phyloP scores from a whole-genome alignment of 805 yeast genomes.

The Candida sanyiensis region DNA sequence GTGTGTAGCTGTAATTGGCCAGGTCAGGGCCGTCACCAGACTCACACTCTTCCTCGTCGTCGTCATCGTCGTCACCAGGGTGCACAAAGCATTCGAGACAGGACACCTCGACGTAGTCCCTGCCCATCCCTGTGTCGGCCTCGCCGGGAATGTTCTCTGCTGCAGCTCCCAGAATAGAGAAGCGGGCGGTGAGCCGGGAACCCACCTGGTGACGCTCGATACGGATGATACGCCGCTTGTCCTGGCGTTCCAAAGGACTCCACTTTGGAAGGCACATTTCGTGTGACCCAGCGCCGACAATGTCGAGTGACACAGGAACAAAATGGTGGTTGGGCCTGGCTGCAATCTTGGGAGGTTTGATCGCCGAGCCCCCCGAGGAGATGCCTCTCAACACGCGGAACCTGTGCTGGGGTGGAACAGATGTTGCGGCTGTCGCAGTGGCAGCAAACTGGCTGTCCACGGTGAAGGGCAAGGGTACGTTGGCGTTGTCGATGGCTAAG shows the following conservation, averaged over 20 bases:
- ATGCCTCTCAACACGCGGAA: too few species aligned
- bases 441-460: too few species aligned
- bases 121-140: constrained; percentile 33
- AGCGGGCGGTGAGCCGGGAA: constrained; percentile 40
- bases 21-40: not conserved
- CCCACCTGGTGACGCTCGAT: constrained; percentile 50
- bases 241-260: constrained; percentile 40
- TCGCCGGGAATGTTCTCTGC: constrained; percentile 41
- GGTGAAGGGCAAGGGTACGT: too few species aligned
- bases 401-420: too few species aligned
- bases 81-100: constrained; percentile 44
- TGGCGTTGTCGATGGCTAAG: too few species aligned
- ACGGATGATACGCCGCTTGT: constrained; percentile 51
- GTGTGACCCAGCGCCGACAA: constrained; percentile 39
- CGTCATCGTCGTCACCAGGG: constrained; percentile 29
- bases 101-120: constrained; percentile 52
- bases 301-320: constrained; percentile 45
- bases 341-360: too few species aligned
- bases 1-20: constrained; percentile 25
- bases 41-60: constrained; percentile 26
- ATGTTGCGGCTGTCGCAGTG: too few species aligned
- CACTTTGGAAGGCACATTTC: constrained; percentile 49
- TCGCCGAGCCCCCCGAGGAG: too few species aligned
- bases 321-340: too few species aligned
- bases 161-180: constrained; percentile 48